Evolutionary conservation across 805 yeast species (phyloP).

Genomic region (Nakazawaea sp.): DNA sequence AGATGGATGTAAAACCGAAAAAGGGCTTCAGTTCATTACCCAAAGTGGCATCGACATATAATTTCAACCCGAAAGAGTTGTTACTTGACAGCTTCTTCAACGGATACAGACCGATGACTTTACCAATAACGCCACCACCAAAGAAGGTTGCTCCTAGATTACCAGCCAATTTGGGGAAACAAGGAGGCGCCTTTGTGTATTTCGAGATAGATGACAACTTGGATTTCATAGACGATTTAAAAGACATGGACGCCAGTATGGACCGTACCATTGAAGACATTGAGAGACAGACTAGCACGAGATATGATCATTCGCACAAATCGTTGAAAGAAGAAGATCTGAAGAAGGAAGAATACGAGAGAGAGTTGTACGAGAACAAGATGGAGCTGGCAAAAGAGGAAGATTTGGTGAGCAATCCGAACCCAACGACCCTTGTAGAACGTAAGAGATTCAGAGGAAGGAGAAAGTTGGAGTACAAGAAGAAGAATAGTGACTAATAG

Average conservation of each 20-base stretch:
- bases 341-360: constrained; percentile 11
- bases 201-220: constrained; percentile 26
- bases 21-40: constrained; percentile 27
- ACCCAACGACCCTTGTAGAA: constrained; percentile 9
- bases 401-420: constrained; percentile 1
- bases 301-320: constrained; percentile 16
- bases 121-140: constrained; percentile 21
- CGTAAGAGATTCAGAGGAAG: constrained; percentile 15
- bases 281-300: constrained; percentile 13
- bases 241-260: constrained; percentile 7
- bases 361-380: constrained; percentile 8
- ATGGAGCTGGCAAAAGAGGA: constrained; percentile 9
- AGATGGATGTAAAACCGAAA: constrained; percentile 11
- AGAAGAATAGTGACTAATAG: constrained; percentile 8
- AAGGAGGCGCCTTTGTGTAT: constrained; percentile 18
- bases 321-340: constrained; percentile 14
- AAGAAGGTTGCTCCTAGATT: constrained; percentile 8
- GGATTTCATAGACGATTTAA: constrained; percentile 17
- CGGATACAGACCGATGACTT: constrained; percentile 27
- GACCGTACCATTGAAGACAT: constrained; percentile 10
- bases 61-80: constrained; percentile 25
- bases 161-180: constrained; percentile 8
- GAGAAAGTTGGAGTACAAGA: constrained; percentile 14
- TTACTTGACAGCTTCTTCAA: constrained; percentile 26
- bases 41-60: constrained; percentile 26